A percentile compares a stretch with the other conserved stretches of the same genome.
phyloP scores from a whole-genome alignment of 345 rosid genomes.

The Populus davidiana region DNA sequence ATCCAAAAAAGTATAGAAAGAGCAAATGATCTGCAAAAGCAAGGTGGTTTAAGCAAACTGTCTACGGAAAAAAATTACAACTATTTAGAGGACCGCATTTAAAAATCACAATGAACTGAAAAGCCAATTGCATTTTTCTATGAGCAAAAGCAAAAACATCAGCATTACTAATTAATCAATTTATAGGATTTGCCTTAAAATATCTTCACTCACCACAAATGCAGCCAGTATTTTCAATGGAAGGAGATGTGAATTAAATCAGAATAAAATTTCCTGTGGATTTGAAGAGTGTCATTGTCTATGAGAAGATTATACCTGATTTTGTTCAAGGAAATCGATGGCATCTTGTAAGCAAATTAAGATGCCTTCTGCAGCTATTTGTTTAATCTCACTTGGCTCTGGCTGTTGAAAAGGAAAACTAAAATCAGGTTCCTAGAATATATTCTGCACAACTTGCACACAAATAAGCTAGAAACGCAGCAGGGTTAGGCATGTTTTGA shows the following conservation, averaged over 20 bases:
- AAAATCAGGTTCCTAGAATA: slow-evolving; percentile 6
- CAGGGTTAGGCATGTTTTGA: not conserved
- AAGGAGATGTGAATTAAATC: not conserved
- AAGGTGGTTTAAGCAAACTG: not conserved
- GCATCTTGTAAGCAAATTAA: slow-evolving; percentile 88
- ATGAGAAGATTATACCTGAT: slow-evolving; percentile 50
- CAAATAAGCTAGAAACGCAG: not conserved
- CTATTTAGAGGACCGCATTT: not conserved
- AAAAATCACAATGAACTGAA: not conserved
- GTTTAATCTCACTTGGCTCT: slow-evolving; percentile 61
- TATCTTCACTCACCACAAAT: not conserved
- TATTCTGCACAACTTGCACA: not conserved
- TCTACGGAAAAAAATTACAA: not conserved
- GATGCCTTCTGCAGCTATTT: slow-evolving; percentile 84
- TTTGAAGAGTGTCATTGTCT: not conserved
- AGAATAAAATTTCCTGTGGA: not conserved
- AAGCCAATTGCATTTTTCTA: not conserved
- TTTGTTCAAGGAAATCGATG: slow-evolving; percentile 69
- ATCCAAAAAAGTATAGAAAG: not conserved
- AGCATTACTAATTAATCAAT: not conserved
- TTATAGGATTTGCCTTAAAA: not conserved
- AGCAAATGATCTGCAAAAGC: not conserved
- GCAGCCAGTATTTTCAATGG: not conserved
- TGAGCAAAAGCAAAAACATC: not conserved
- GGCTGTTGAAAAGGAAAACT: slow-evolving; percentile 55